Percentiles rank a stretch among this genome's conserved stretches.
phyloP scores from a whole-genome alignment of 108 stramenopile species.

The Cyclotella atomus region DNA sequence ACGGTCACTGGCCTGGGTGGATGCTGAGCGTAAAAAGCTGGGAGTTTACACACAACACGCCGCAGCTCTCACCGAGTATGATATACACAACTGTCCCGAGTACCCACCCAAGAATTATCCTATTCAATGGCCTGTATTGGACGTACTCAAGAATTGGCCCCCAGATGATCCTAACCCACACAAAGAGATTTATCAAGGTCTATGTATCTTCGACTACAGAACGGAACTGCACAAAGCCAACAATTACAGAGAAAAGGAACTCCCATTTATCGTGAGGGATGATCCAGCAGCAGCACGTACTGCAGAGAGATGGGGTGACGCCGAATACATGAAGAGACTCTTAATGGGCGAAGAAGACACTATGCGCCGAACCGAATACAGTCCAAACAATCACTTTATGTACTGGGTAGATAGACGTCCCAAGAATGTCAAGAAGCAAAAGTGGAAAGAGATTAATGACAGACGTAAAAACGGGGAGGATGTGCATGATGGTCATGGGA shows the following conservation, averaged over 20 bases:
- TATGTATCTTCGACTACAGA: constrained; percentile 87
- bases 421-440: constrained; percentile 30
- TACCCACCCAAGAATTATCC: constrained; percentile 82
- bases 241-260: constrained; percentile 86
- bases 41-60: constrained; percentile 28
- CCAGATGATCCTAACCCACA: constrained; percentile 60
- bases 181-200: constrained; percentile 63
- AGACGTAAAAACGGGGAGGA: constrained; percentile 27
- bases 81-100: constrained; percentile 79
- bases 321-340: constrained; percentile 74
- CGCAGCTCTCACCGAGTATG: constrained; percentile 45
- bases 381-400: constrained; percentile 95
- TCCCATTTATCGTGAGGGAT: constrained; percentile 95
- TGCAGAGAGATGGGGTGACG: constrained; percentile 89
- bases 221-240: constrained; percentile 84
- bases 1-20: constrained; percentile 27
- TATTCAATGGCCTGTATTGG: constrained; percentile 73
- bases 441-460: constrained; percentile 22
- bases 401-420: constrained; percentile 74
- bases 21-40: constrained; percentile 9
- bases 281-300: constrained; percentile 86
- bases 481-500: constrained; percentile 39
- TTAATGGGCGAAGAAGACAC: constrained; percentile 68
- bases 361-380: constrained; percentile 77
- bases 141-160: constrained; percentile 72